Evolutionary conservation across 768 basidiomycete genomes (phyloP).

Genomic region (Trametopsis cervina): DNA sequence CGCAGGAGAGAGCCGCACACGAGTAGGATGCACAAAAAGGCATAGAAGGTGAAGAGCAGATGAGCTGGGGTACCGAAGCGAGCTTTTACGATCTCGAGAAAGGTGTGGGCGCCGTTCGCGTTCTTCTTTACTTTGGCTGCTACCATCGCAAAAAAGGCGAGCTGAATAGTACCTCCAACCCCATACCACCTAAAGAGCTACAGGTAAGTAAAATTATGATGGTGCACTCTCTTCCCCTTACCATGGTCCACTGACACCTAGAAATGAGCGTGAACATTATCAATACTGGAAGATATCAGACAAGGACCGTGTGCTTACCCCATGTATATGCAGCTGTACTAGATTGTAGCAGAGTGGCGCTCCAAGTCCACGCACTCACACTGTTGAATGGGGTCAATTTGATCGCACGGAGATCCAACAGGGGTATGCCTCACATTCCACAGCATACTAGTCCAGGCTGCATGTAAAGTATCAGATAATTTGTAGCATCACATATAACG

Average conservation of each 20-base stretch:
- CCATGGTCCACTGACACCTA: conserved; percentile 44
- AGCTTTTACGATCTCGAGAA: conserved; percentile 47
- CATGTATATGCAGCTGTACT: conserved; percentile 46
- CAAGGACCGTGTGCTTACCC: too few species aligned
- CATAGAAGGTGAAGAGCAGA: conserved; percentile 46
- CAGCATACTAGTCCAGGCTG: conserved; percentile 44
- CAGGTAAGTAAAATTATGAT: neutral
- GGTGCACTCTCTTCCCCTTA: conserved; percentile 16
- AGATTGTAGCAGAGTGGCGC: conserved; percentile 47
- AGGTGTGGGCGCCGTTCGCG: conserved; percentile 51
- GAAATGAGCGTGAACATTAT: too few species aligned
- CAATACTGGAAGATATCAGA: too few species aligned
- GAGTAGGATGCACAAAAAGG: conserved; percentile 42
- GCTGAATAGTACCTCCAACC: conserved; percentile 45
- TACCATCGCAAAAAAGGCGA: conserved; percentile 45
- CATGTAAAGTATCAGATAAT: too few species aligned
- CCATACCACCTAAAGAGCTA: conserved; percentile 42
- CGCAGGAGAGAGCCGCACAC: conserved; percentile 44
- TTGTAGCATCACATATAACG: too few species aligned
- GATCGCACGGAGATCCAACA: neutral
- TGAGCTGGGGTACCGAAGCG: conserved; percentile 42
- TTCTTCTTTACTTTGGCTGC: conserved; percentile 55
- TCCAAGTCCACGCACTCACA: conserved; percentile 53
- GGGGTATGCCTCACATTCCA: conserved; percentile 32
- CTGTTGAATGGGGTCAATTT: too few species aligned